Percentiles rank a stretch among this genome's conserved stretches.
Conservation (phyloP, 768 basidiomycete species). For the Exsudoporus frostii region DNA sequence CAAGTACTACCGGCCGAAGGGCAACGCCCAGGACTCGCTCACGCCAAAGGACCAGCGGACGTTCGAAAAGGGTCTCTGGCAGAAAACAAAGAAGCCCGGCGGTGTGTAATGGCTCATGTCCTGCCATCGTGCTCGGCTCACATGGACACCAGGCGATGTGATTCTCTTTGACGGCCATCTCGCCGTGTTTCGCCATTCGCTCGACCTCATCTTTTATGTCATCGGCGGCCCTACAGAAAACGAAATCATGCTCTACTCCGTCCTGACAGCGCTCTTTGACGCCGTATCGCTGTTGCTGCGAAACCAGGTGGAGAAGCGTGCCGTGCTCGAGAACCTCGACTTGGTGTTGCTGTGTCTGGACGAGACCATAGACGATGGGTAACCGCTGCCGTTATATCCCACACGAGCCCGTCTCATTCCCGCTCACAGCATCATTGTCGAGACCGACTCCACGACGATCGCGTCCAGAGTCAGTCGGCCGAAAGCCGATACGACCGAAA, state of each 20-base stretch:
- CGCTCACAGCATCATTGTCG: conserved; percentile 79
- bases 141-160: conserved; percentile 69
- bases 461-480: conserved; percentile 92
- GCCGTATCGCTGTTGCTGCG: conserved; percentile 82
- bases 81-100: conserved; percentile 92
- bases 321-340: conserved; percentile 92
- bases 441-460: conserved; percentile 95
- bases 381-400: conserved; percentile 27
- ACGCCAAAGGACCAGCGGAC: conserved; percentile 87
- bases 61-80: conserved; percentile 94
- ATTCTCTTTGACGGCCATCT: conserved; percentile 87
- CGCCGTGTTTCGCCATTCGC: conserved; percentile 91
- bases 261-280: conserved; percentile 81
- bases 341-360: conserved; percentile 89
- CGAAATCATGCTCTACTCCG: conserved; percentile 91
- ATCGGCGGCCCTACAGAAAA: conserved; percentile 86
- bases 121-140: not conserved
- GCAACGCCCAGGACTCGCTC: conserved; percentile 36
- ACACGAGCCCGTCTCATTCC: conserved; percentile 8
- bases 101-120: conserved; percentile 53
- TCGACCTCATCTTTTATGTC: conserved; percentile 94
- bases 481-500: conserved; percentile 89
- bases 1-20: conserved; percentile 87
- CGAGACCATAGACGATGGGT: conserved; percentile 99
- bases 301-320: conserved; percentile 93